A percentile compares a stretch with the other conserved stretches of the same genome.
Evolutionary conservation across 2,329 filamentous ascomycete species (phyloP).

Genomic region (Colletotrichum destructivum): DNA sequence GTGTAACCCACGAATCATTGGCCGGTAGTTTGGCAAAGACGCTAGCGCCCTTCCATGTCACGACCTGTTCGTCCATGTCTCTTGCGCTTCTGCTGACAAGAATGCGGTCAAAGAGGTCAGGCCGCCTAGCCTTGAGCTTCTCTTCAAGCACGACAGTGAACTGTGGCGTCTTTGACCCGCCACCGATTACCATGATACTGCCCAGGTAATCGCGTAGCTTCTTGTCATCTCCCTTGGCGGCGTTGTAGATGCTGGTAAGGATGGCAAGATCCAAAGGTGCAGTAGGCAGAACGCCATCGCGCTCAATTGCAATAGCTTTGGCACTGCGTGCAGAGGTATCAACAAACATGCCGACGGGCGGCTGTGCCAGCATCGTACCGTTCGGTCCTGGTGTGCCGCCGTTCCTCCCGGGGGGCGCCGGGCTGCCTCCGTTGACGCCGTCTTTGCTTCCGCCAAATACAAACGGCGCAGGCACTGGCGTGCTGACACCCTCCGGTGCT

Average conservation of each 20-base stretch:
- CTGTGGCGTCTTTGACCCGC: slow-evolving; percentile 84
- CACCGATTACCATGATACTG: slow-evolving; percentile 91
- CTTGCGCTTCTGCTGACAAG: slow-evolving; percentile 81
- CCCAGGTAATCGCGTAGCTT: slow-evolving; percentile 92
- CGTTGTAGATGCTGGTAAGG: slow-evolving; percentile 89
- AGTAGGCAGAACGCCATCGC: slow-evolving; percentile 85
- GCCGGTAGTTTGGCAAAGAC: slow-evolving; percentile 94
- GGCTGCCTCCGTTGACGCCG: slow-evolving; percentile 63
- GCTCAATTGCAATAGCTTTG: slow-evolving; percentile 74
- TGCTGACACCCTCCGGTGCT: slow-evolving; percentile 81
- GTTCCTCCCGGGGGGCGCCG: slow-evolving; percentile 66
- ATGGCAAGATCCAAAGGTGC: slow-evolving; percentile 92
- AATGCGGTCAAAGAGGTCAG: slow-evolving; percentile 73
- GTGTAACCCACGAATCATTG: slow-evolving; percentile 96
- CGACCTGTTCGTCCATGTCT: slow-evolving; percentile 97
- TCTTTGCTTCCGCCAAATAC: slow-evolving; percentile 68
- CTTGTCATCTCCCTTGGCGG: slow-evolving; percentile 90
- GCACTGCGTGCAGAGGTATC: slow-evolving; percentile 67
- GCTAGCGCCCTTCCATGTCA: slow-evolving; percentile 97
- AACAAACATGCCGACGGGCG: slow-evolving; percentile 63
- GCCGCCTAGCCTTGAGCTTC: slow-evolving; percentile 77
- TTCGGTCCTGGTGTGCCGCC: slow-evolving; percentile 60
- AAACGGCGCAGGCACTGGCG: slow-evolving; percentile 72
- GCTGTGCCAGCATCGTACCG: slow-evolving; percentile 50
- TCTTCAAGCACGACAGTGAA: slow-evolving; percentile 90